Evolutionary conservation across 257 asterid genomes (phyloP).

Genomic region (Haberlea rhodopensis): DNA sequence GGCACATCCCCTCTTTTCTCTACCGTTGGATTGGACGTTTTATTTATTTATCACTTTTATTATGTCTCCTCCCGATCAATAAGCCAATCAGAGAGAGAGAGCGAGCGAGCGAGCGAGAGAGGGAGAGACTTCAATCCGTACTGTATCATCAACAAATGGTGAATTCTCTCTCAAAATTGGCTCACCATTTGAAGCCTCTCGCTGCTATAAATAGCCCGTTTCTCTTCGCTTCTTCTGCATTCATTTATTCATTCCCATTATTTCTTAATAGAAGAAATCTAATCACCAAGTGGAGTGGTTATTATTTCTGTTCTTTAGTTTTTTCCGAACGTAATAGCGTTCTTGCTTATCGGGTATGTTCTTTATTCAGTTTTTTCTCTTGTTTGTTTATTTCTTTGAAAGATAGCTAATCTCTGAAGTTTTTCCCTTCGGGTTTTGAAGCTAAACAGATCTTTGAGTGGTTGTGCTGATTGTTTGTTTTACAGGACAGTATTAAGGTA

Average conservation of each 20-base stretch:
- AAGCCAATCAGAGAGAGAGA: not conserved
- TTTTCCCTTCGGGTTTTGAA: not conserved
- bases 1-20: not conserved
- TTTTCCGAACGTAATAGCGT: conserved; percentile 25
- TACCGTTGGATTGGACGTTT: conserved; percentile 29
- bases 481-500: conserved; percentile 31
- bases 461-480: not conserved
- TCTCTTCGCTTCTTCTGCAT: conserved; percentile 17
- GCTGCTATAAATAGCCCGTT: conserved; percentile 41
- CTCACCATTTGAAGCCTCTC: conserved; percentile 21
- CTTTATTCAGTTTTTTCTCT: not conserved
- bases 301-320: not conserved
- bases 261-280: conserved; percentile 5
- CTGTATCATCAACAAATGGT: conserved; percentile 25
- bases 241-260: conserved; percentile 13
- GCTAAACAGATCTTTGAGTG: not conserved
- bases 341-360: conserved; percentile 39
- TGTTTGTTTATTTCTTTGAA: not conserved
- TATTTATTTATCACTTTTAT: not conserved
- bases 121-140: conserved; percentile 7
- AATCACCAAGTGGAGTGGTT: not conserved
- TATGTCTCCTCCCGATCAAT: conserved; percentile 23
- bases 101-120: not conserved
- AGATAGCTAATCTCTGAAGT: not conserved
- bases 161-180: conserved; percentile 19